Base-by-base conservation (phyloP, 176 grass and related monocot species). In the Eragrostis curvula region DNA sequence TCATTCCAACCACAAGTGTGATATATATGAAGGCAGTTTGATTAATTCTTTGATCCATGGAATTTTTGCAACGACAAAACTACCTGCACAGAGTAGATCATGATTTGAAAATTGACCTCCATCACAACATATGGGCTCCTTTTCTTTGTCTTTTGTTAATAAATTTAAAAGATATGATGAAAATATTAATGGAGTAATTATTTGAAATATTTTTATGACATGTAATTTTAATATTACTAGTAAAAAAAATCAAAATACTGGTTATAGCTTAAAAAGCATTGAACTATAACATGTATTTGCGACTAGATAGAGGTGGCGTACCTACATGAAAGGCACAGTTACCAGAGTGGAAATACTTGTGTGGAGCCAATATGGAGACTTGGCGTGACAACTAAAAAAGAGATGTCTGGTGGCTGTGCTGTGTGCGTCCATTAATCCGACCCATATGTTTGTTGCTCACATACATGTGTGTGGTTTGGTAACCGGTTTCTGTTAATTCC, bases 361-460 rank as follows among this genome's bases (percentile, higher is more conserved):
- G 50, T 11, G 79, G 39, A 77, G 58, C 58, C 67, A 79, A 67
- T 73, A 60, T 49, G 52, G 40, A 67, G 75, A 60, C 68, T 73
- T 83, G 72, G 55, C 79, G 44, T 82, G 80, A 71, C 15, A 73
- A 16, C 48, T 45, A 47, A 78, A 79, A 79, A 79, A 53, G 29
- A 64, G 16, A 52, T 45, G 42, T 59, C 11, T 46, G 50, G 78
- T 76, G 52, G 62, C 14, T 49, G 70, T 30, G 62, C 20, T 49
- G 70, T 23, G 36, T 68, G 23, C 56, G 17, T 10, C 24, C 51
- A 52, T 63, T 24, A 49, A 62, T 68, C 51, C 49, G 45, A 64
- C 42, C 43, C 62, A 73, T 49, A 39, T 42, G 21, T 15, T 46
- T 14, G 69, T 83, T 64, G 80, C 44, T 73, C 71, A 29, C 55